Evolutionary conservation across 306 rosid genomes (phyloP).

Genomic region (Malus asiatica): DNA sequence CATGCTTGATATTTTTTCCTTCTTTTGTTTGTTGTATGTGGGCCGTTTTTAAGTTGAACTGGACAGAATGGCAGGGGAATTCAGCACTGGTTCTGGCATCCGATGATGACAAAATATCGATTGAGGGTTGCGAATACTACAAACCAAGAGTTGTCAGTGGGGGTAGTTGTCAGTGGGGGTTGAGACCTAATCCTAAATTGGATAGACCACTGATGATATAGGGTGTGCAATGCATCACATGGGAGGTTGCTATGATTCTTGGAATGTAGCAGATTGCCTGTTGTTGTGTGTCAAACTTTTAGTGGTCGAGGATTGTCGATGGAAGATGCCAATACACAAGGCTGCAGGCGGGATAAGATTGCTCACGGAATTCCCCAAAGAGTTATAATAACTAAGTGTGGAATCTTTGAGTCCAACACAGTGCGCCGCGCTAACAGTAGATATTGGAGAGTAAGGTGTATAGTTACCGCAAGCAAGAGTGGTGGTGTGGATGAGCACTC

Average conservation of each 20-base stretch:
- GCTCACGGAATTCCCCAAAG: neutral
- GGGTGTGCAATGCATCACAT: constrained; percentile 16
- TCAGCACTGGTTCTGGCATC: constrained; percentile 3
- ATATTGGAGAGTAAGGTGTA: constrained; percentile 2
- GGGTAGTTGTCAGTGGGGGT: constrained; percentile 12
- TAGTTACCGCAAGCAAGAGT: constrained; percentile 72
- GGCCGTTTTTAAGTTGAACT: neutral
- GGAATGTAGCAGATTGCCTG: constrained; percentile 14
- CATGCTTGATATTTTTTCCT: neutral
- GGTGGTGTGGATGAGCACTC: constrained; percentile 64
- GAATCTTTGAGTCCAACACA: neutral
- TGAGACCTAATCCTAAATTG: constrained; percentile 15
- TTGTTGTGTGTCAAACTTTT: constrained; percentile 22
- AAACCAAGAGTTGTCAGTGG: constrained; percentile 5
- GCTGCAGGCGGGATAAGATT: constrained; percentile 32
- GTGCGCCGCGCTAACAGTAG: neutral
- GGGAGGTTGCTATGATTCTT: constrained; percentile 17
- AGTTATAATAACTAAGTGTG: neutral
- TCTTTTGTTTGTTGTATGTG: neutral
- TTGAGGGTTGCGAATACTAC: constrained; percentile 6
- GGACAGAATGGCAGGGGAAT: constrained; percentile 5
- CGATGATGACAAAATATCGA: constrained; percentile 13
- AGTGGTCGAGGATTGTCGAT: constrained; percentile 15
- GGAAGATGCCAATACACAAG: neutral
- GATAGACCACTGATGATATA: constrained; percentile 23